These are phyloP conservation scores for Leishmania major DNA, from an alignment of 208 protist species.

Conservation along the genomic window DNA sequence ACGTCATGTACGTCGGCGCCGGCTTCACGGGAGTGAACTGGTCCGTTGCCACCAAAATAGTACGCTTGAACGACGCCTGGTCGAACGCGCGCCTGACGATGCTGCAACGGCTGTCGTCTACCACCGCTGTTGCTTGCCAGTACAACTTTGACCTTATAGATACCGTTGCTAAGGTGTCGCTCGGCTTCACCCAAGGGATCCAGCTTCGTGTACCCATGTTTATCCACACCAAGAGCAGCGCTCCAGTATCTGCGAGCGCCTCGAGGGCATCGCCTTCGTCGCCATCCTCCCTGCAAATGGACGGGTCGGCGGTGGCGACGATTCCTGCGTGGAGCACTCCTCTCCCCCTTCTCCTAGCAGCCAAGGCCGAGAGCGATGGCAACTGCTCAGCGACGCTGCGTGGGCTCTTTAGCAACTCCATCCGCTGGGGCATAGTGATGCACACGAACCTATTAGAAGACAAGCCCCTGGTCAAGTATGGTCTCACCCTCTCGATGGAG, in stretches of 20 bases:
- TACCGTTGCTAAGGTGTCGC: constrained; percentile 47
- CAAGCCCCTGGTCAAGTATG: constrained; percentile 39
- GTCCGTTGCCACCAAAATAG: constrained; percentile 80
- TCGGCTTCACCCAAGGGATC: constrained; percentile 84
- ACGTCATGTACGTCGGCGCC: constrained; percentile 80
- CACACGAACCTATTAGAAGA: constrained; percentile 60
- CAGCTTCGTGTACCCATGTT: constrained; percentile 58
- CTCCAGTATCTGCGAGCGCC: neutral
- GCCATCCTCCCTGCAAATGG: neutral
- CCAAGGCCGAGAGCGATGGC: constrained; percentile 76
- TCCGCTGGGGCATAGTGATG: constrained; percentile 71
- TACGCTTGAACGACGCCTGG: constrained; percentile 74
- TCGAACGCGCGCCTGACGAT: constrained; percentile 64
- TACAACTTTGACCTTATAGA: constrained; percentile 75
- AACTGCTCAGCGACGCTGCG: constrained; percentile 68
- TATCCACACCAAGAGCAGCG: constrained; percentile 24
- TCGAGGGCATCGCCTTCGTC: neutral
- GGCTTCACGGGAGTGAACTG: constrained; percentile 83
- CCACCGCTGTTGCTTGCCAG: constrained; percentile 67
- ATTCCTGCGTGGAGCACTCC: constrained; percentile 34
- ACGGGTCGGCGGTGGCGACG: neutral
- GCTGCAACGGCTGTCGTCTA: constrained; percentile 63
- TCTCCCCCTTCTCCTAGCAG: constrained; percentile 61
- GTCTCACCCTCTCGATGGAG: constrained; percentile 75
- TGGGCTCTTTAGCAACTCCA: constrained; percentile 67